Conservation (phyloP, 2,329 filamentous ascomycete species). For the Colletotrichum neosansevieriae region DNA sequence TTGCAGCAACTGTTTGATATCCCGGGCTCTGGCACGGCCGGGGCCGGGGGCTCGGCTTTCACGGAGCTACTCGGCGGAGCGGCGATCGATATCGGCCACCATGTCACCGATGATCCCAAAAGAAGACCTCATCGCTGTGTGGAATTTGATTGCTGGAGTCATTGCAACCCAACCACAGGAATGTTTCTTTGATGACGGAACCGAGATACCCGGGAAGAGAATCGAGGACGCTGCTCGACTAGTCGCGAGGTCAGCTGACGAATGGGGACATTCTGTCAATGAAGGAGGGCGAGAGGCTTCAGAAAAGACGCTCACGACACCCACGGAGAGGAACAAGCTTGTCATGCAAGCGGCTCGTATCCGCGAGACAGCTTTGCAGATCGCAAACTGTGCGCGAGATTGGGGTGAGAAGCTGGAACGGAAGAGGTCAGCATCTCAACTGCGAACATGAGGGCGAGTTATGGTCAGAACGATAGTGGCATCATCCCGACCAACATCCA, state of each 20-base stretch:
- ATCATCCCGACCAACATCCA: background rate
- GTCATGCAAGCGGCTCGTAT: constrained; percentile 32
- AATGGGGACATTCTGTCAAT: constrained; percentile 42
- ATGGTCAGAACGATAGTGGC: background rate
- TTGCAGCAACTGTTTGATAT: constrained; percentile 46
- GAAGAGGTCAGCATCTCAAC: constrained; percentile 32
- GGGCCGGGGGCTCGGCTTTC: constrained; percentile 1
- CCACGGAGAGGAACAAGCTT: constrained; percentile 18
- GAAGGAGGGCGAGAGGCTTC: constrained; percentile 6
- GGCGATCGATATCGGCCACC: constrained; percentile 39
- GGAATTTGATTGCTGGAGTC: constrained; percentile 65
- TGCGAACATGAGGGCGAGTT: background rate
- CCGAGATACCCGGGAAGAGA: constrained; percentile 42
- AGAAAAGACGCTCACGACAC: background rate
- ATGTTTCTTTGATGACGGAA: constrained; percentile 80
- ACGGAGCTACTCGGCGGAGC: constrained; percentile 36
- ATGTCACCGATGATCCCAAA: constrained; percentile 40
- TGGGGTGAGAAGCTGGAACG: constrained; percentile 38
- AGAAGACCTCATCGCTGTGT: constrained; percentile 45
- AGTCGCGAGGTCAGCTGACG: constrained; percentile 45
- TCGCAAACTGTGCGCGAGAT: constrained; percentile 31
- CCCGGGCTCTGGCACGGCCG: constrained; percentile 36
- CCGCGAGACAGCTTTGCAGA: constrained; percentile 36
- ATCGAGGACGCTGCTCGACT: constrained; percentile 45
- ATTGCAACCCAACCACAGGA: constrained; percentile 98